phyloP scores from a whole-genome alignment of 371 early-diverging fungal genomes.

The Scutellospora calospora region DNA sequence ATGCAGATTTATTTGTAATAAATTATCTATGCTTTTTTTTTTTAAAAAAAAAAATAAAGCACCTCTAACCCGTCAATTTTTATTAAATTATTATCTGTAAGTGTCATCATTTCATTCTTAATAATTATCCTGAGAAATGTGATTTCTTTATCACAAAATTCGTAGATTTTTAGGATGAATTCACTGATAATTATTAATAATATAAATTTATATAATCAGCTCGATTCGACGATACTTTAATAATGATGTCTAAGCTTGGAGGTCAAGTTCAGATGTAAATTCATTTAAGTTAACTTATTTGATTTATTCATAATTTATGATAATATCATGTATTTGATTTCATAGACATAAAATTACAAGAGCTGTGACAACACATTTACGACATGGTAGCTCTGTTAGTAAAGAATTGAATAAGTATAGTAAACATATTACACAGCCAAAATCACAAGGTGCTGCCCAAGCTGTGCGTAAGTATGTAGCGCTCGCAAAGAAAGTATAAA shows the following conservation, averaged over 20 bases:
- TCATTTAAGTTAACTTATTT: not conserved
- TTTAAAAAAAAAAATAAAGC: too few relatives aligned
- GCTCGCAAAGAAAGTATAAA: not conserved
- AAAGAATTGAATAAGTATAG: conserved; percentile 77
- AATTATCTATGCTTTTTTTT: too few relatives aligned
- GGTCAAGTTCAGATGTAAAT: conserved; percentile 42
- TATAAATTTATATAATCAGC: too few relatives aligned
- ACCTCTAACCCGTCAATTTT: too few relatives aligned
- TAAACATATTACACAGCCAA: conserved; percentile 90
- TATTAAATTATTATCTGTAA: too few relatives aligned
- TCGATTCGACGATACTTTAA: too few relatives aligned
- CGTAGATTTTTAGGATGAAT: too few relatives aligned
- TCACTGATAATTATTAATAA: too few relatives aligned
- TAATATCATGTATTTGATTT: not conserved
- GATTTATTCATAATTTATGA: not conserved
- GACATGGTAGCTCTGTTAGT: not conserved
- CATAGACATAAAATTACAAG: conserved; percentile 29
- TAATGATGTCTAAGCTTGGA: conserved; percentile 24
- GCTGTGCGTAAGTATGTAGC: conserved; percentile 82
- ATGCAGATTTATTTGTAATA: too few relatives aligned
- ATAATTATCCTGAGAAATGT: too few relatives aligned
- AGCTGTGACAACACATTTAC: not conserved
- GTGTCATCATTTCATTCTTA: too few relatives aligned
- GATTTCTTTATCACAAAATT: too few relatives aligned
- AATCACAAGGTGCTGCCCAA: conserved; percentile 94